Conservation (phyloP, 2,329 filamentous ascomycete genomes). For the Apiospora sp. region DNA sequence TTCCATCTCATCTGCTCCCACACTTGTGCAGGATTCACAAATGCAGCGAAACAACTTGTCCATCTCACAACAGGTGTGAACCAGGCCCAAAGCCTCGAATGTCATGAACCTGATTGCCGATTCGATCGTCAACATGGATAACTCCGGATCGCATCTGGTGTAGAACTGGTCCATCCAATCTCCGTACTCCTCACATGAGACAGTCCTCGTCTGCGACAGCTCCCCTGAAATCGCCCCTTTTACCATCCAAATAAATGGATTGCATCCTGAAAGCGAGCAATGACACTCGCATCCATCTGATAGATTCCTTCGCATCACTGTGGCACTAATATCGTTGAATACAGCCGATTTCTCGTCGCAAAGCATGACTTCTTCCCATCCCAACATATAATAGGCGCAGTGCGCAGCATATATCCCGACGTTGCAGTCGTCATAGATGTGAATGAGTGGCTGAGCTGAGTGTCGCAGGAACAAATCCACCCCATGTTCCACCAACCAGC, state of each 20-base stretch:
- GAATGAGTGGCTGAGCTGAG: neutral
- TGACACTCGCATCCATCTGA: too few relatives aligned
- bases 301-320: too few relatives aligned
- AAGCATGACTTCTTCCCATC: too few relatives aligned
- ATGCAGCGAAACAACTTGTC: too few relatives aligned
- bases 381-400: neutral
- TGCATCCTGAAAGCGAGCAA: too few relatives aligned
- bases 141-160: neutral
- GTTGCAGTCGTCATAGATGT: neutral
- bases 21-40: too few relatives aligned
- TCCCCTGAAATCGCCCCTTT: too few relatives aligned
- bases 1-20: neutral
- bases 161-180: neutral
- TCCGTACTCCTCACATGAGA: too few relatives aligned
- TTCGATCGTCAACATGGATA: neutral
- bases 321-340: too few relatives aligned
- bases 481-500: constrained; percentile 22
- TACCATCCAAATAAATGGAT: too few relatives aligned
- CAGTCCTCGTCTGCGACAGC: too few relatives aligned
- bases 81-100: constrained; percentile 2
- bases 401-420: constrained; percentile 21
- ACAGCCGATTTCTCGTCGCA: too few relatives aligned
- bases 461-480: neutral
- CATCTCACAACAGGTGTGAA: constrained; percentile 13
- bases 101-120: constrained; percentile 22